Conservation (phyloP, 371 early-diverging fungal genomes). For the Dichotomocladium elegans region DNA sequence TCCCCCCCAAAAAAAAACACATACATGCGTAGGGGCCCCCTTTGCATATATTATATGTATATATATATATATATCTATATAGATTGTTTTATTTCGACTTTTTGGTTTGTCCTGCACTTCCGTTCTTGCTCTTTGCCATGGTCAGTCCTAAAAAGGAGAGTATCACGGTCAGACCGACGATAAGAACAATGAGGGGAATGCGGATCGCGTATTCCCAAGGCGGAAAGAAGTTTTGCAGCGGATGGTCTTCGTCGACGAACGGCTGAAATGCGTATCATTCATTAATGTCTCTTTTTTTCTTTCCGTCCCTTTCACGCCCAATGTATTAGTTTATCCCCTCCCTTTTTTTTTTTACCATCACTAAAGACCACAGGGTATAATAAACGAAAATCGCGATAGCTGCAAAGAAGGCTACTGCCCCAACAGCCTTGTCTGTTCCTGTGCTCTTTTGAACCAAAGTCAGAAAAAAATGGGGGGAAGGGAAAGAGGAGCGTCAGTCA, state of each 20-base stretch:
- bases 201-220: slow-evolving; percentile 82
- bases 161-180: slow-evolving; percentile 74
- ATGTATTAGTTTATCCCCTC: neutral
- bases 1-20: neutral
- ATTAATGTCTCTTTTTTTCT: neutral
- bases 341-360: slow-evolving; percentile 60
- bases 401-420: slow-evolving; percentile 68
- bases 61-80: neutral
- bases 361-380: slow-evolving; percentile 87
- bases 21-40: too few species aligned
- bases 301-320: neutral
- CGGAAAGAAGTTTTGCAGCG: slow-evolving; percentile 78
- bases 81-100: slow-evolving; percentile 14
- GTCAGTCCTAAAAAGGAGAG: slow-evolving; percentile 77
- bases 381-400: slow-evolving; percentile 75
- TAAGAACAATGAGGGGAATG: slow-evolving; percentile 78
- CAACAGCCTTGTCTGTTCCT: slow-evolving; percentile 76
- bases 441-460: slow-evolving; percentile 10
- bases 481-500: too few species aligned
- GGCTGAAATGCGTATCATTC: slow-evolving; percentile 53
- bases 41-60: neutral
- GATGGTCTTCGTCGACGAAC: slow-evolving; percentile 86
- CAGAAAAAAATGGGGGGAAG: too few species aligned
- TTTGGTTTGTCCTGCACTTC: slow-evolving; percentile 46
- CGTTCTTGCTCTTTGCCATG: slow-evolving; percentile 76